These are phyloP conservation scores for Blastobotrys raffinosifermentans DNA, from an alignment of 1,139 yeast species.

Conservation along the genomic window DNA sequence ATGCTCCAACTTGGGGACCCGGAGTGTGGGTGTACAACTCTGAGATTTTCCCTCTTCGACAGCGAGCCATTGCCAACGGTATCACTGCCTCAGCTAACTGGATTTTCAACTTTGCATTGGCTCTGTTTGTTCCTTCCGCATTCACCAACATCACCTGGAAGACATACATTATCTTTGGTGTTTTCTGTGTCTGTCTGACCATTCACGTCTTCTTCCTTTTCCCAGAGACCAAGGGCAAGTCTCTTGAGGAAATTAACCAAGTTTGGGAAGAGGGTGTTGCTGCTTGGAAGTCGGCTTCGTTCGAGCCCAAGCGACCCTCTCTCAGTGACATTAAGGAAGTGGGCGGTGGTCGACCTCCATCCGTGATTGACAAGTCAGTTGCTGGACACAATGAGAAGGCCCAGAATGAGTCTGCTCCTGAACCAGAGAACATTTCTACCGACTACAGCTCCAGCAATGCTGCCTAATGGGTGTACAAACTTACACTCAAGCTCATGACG, in stretches of 20 bases:
- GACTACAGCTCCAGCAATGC: too few species aligned
- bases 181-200: constrained; percentile 51
- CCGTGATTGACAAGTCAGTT: constrained; percentile 7
- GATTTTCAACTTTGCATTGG: constrained; percentile 55
- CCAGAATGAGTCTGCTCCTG: too few species aligned
- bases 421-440: too few species aligned
- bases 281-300: constrained; percentile 50
- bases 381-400: background rate
- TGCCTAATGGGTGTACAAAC: too few species aligned
- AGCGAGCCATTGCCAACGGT: constrained; percentile 50
- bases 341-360: background rate
- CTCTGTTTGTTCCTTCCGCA: constrained; percentile 48
- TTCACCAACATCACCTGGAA: constrained; percentile 50
- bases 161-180: constrained; percentile 58
- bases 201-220: constrained; percentile 52
- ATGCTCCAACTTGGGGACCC: constrained; percentile 66
- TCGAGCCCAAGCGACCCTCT: constrained; percentile 24
- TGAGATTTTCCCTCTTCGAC: constrained; percentile 53
- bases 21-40: constrained; percentile 55
- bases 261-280: constrained; percentile 52
- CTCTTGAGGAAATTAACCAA: constrained; percentile 60
- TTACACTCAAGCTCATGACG: too few species aligned
- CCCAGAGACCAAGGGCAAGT: constrained; percentile 61
- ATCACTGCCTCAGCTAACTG: constrained; percentile 56
- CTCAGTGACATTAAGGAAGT: constrained; percentile 25